These are phyloP conservation scores for Alloteropsis angusta DNA, from an alignment of 202 grass and related monocot species.

Conservation along the genomic window DNA sequence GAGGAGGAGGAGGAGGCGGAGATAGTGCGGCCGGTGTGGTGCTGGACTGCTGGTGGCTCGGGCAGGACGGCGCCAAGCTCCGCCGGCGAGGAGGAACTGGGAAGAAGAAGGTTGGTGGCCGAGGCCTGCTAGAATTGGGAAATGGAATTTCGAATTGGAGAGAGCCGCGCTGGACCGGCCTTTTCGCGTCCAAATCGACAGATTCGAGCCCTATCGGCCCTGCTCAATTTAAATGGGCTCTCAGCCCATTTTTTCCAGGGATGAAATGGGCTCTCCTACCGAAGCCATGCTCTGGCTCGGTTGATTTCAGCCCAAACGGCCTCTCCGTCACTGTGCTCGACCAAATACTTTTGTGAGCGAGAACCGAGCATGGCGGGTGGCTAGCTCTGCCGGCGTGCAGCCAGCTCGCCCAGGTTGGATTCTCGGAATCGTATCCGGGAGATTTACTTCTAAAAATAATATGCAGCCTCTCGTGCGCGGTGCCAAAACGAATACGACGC, in stretches of 20 bases:
- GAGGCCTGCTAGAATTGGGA: neutral
- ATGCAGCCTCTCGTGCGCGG: too few species aligned
- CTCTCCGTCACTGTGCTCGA: neutral
- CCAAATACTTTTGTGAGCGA: neutral
- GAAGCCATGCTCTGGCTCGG: neutral
- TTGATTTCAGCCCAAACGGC: neutral
- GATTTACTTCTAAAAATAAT: too few species aligned
- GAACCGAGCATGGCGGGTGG: too few species aligned
- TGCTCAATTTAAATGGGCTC: neutral
- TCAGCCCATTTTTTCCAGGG: too few species aligned
- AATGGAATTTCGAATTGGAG: slow-evolving; percentile 1
- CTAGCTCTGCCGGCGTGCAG: too few species aligned
- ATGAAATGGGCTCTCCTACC: neutral
- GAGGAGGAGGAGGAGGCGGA: neutral
- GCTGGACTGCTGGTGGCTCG: neutral
- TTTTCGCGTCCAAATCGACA: neutral
- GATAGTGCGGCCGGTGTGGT: too few species aligned
- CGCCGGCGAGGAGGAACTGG: neutral
- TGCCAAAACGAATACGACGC: too few species aligned
- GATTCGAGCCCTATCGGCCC: too few species aligned
- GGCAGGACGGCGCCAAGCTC: neutral
- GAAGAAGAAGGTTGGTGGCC: neutral
- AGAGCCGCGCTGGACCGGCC: neutral
- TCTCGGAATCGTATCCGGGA: too few species aligned
- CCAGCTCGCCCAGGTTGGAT: too few species aligned